Percentiles rank a stretch among this genome's conserved stretches.
These are phyloP conservation scores for Vaccinium vitisidaea DNA, from an alignment of 148 eudicot species.

Conservation along the genomic window DNA sequence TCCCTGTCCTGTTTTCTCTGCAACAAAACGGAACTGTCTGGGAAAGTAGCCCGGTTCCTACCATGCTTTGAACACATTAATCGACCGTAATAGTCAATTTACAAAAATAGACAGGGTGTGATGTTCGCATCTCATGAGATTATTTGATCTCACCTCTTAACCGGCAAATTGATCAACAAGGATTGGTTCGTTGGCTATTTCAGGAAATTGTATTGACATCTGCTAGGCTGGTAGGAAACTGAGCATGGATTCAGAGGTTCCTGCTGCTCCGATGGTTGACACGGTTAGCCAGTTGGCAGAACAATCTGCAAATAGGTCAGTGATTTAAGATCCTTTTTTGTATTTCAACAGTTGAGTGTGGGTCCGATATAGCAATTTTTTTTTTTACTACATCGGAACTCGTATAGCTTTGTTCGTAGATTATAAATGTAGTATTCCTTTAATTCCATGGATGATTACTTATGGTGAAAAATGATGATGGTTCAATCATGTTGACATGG, in stretches of 20 bases:
- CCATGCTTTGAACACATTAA: background rate
- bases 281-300: slow-evolving; percentile 28
- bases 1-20: background rate
- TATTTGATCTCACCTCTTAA: background rate
- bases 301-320: slow-evolving; percentile 36
- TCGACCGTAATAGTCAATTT: background rate
- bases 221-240: background rate
- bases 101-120: background rate
- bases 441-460: background rate
- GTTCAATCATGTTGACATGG: background rate
- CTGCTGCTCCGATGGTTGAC: slow-evolving; percentile 27
- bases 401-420: background rate
- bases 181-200: background rate
- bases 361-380: background rate
- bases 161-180: background rate
- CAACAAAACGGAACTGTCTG: background rate
- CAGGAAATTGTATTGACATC: background rate
- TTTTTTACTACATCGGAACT: background rate
- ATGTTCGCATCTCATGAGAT: background rate
- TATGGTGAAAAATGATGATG: background rate
- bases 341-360: background rate
- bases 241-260: slow-evolving; percentile 38
- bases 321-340: slow-evolving; percentile 12
- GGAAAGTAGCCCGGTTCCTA: background rate
- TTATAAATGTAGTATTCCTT: background rate